Evolutionary conservation across 2,329 filamentous ascomycete genomes (phyloP), one percentile per base, ranked within the genome.

Genomic region (Paramyrothecium sp.): DNA sequence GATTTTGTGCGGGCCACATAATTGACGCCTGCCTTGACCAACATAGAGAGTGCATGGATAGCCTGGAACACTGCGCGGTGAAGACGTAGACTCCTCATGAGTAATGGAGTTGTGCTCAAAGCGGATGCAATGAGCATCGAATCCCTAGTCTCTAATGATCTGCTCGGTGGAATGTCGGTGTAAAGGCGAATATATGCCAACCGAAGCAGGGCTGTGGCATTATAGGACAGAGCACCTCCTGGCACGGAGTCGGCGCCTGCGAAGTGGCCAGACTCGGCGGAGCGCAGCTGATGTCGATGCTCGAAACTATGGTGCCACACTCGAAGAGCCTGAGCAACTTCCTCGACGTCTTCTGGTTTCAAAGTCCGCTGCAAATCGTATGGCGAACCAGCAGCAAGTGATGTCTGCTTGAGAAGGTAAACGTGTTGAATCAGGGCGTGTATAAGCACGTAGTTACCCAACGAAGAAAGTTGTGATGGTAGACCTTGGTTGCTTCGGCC

Each of bases 371-470:
- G 78, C 2, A 76, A 71, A 20, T 81, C 81, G 55, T 81, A 84
- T 1, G 78, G 75, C 2, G 79, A 75, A 1, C 78, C 73, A 2
- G 76, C 71, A 2, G 78, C 77, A 52, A 86, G 79, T 0, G 81
- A 83, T 0, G 84, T 85, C 65, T 89, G 84, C 63, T 89, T 88
- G 21, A 89, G 70, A 41, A 90, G 77, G 67, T 88, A 91, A 17
- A 91, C 87, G 60, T 90, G 87, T 64, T 91, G 89, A 12, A 91
- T 81, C 22, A 92, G 69, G 3, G 87, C 88, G 65, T 91, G 88
- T 3, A 91, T 88, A 34, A 92, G 76, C 8, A 90, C 82, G 61
- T 91, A 90, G 63, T 89, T 89, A 1, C 88, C 89, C 7, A 89
- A 71, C 0, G 85, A 84, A 0, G 83, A 85, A 56, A 85, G 75